Evolutionary conservation across 179 eudicot species (phyloP).

Genomic region (Beta lomatogona): DNA sequence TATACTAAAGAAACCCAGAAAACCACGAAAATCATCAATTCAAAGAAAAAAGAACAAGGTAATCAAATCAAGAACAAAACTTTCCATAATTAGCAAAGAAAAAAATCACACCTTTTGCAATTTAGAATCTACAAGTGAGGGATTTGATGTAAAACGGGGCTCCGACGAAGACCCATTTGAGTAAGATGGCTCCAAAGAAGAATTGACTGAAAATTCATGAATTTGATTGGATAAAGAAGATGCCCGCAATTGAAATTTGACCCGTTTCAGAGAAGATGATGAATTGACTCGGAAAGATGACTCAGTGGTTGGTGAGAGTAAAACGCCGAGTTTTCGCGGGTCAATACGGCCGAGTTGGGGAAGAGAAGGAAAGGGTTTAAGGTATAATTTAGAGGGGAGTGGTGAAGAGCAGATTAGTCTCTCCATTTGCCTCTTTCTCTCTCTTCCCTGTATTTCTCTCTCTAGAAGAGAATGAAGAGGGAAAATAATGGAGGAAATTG

Average conservation of each 20-base stretch:
- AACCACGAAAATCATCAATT: not conserved
- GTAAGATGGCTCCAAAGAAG: slow-evolving; percentile 8
- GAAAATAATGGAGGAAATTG: not conserved
- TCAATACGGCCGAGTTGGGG: slow-evolving; percentile 46
- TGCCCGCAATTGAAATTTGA: slow-evolving; percentile 15
- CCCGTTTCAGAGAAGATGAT: slow-evolving; percentile 21
- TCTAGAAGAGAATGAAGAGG: not conserved
- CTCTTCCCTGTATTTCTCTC: slow-evolving; percentile 12
- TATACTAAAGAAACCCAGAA: not conserved
- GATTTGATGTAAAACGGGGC: slow-evolving; percentile 8
- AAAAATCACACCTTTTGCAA: slow-evolving; percentile 30
- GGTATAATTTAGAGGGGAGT: slow-evolving; percentile 39
- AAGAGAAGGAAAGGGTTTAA: slow-evolving; percentile 37
- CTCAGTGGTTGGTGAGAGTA: slow-evolving; percentile 18
- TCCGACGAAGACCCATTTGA: slow-evolving; percentile 37
- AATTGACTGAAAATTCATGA: slow-evolving; percentile 8
- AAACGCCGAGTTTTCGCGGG: slow-evolving; percentile 29
- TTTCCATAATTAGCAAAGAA: not conserved
- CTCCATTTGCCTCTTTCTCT: slow-evolving; percentile 48
- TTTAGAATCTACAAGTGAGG: not conserved
- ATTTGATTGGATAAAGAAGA: slow-evolving; percentile 22
- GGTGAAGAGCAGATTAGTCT: slow-evolving; percentile 59
- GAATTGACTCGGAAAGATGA: slow-evolving; percentile 35
- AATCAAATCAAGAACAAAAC: not conserved
- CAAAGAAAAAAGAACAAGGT: not conserved